These are phyloP conservation scores for Ceratocystis ficicola DNA, from an alignment of 2,329 filamentous ascomycete genomes.

Conservation along the genomic window DNA sequence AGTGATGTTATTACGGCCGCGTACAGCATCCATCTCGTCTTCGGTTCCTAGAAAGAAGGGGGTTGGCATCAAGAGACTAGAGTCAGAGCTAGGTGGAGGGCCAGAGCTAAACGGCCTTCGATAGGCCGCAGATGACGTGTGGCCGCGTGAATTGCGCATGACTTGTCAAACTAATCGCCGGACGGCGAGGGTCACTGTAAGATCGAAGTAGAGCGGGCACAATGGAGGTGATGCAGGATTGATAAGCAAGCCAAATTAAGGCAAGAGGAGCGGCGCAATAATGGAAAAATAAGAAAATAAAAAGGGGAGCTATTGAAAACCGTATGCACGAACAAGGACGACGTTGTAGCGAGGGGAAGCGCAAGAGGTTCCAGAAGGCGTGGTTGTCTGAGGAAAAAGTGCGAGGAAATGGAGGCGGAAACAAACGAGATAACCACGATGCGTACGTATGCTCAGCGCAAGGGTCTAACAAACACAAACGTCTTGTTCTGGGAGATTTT, in stretches of 20 bases:
- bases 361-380: too few relatives aligned
- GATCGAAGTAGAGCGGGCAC: not conserved
- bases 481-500: not conserved
- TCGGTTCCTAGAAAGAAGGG: conserved; percentile 17
- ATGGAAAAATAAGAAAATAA: too few relatives aligned
- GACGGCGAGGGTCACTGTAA: not conserved
- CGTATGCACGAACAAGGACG: too few relatives aligned
- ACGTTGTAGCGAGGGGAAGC: too few relatives aligned
- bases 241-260: too few relatives aligned
- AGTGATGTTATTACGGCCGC: not conserved
- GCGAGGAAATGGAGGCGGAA: too few relatives aligned
- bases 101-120: not conserved
- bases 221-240: not conserved
- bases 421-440: too few relatives aligned
- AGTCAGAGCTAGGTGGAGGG: not conserved
- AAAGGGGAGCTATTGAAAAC: too few relatives aligned
- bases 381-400: too few relatives aligned
- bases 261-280: too few relatives aligned
- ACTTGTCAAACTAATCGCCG: not conserved
- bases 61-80: not conserved
- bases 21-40: conserved; percentile 15
- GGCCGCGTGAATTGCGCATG: conserved; percentile 2
- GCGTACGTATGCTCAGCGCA: too few relatives aligned
- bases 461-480: too few relatives aligned
- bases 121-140: not conserved